Evolutionary conservation across 805 yeast genomes (phyloP).

Genomic region (Ogataea glucozyma): DNA sequence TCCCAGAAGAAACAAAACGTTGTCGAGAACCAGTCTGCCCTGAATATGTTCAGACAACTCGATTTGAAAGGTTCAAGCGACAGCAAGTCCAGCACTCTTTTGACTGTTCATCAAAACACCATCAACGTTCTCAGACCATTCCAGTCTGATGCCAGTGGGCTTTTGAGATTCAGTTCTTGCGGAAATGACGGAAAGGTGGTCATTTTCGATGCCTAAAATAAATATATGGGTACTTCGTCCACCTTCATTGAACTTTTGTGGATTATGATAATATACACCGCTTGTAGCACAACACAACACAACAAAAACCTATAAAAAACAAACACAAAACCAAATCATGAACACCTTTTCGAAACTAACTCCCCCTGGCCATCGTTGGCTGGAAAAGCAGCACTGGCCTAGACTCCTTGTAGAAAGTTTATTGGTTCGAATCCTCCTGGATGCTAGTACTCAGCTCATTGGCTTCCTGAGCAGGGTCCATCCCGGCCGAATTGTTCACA

Average conservation of each 20-base stretch:
- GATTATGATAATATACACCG: conserved; percentile 10
- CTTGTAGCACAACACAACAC: conserved; percentile 1
- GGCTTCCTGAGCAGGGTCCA: conserved; percentile 6
- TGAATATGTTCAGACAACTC: conserved; percentile 92
- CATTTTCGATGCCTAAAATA: conserved; percentile 53
- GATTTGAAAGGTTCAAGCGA: conserved; percentile 85
- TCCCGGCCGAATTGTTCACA: conserved; percentile 19
- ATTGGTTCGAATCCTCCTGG: conserved; percentile 17
- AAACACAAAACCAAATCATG: neutral
- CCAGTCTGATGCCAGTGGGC: conserved; percentile 46
- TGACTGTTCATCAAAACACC: conserved; percentile 89
- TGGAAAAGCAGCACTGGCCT: too few relatives aligned
- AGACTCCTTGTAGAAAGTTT: too few relatives aligned
- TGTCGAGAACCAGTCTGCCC: conserved; percentile 72
- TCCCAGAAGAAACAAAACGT: conserved; percentile 43
- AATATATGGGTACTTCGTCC: too few relatives aligned
- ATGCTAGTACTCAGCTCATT: conserved; percentile 20
- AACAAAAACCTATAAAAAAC: neutral
- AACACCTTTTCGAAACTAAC: too few relatives aligned
- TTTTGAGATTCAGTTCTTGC: conserved; percentile 65
- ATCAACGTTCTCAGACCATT: conserved; percentile 65
- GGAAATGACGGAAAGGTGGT: conserved; percentile 94
- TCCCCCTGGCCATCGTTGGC: too few relatives aligned
- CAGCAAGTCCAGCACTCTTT: conserved; percentile 48
- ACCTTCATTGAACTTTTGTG: too few relatives aligned